Conservation (phyloP, 129 eudicot genomes). For the Cynara cardunculus region DNA sequence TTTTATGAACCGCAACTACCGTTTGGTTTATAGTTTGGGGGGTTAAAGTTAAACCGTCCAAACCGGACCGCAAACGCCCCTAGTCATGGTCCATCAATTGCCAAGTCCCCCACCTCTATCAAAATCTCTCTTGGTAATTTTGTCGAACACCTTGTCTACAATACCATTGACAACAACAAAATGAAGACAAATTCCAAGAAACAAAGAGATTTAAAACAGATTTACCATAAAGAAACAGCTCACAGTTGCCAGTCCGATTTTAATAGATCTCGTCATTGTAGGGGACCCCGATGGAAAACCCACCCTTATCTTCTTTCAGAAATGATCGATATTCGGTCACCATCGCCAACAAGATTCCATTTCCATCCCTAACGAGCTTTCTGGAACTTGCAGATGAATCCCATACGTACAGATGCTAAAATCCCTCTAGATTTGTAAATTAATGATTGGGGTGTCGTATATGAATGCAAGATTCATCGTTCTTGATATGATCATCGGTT, state of each 20-base stretch:
- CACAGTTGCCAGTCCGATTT: slow-evolving; percentile 6
- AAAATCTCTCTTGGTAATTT: slow-evolving; percentile 4
- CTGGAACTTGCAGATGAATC: slow-evolving; percentile 35
- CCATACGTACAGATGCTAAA: slow-evolving; percentile 29
- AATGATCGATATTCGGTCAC: slow-evolving; percentile 16
- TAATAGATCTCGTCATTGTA: slow-evolving; percentile 14
- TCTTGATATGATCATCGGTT: background rate
- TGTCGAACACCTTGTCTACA: slow-evolving; percentile 29
- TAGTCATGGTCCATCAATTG: background rate
- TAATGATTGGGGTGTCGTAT: slow-evolving; percentile 10
- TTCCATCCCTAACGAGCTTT: slow-evolving; percentile 19
- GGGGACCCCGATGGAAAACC: slow-evolving; percentile 33
- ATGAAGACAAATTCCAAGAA: background rate
- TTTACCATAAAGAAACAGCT: slow-evolving; percentile 26
- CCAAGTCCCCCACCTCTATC: background rate
- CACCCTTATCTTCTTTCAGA: slow-evolving; percentile 23
- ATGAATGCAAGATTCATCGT: slow-evolving; percentile 2
- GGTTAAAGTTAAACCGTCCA: no score
- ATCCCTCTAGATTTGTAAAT: background rate
- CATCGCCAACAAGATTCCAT: slow-evolving; percentile 13
- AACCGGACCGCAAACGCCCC: no score
- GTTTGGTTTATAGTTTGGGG: no score
- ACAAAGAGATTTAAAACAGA: background rate
- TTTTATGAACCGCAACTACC: no score
- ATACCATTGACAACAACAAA: background rate